Evolutionary conservation across 176 grass and related monocot genomes (phyloP).

Genomic region (Zoysia japonica): DNA sequence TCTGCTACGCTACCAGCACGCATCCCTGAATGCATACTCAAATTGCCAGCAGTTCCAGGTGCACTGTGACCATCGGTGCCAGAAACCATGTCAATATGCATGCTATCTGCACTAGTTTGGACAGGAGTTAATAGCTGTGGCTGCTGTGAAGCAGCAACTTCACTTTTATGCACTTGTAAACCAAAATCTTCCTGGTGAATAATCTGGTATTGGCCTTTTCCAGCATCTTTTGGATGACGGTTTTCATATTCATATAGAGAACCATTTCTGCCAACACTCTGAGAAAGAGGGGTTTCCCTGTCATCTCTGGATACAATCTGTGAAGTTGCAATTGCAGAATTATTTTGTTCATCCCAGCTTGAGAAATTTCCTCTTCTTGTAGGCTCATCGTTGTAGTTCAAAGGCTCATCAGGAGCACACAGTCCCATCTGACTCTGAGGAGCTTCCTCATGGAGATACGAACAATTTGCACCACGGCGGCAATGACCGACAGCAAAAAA

Average conservation of each 20-base stretch:
- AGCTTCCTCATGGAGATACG: slow-evolving; percentile 72
- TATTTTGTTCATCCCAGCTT: slow-evolving; percentile 48
- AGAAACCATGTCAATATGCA: slow-evolving; percentile 36
- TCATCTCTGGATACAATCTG: slow-evolving; percentile 45
- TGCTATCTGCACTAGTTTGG: slow-evolving; percentile 27
- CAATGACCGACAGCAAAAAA: slow-evolving; percentile 88
- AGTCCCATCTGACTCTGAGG: slow-evolving; percentile 45
- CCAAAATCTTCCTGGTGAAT: slow-evolving; percentile 38
- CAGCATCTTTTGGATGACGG: slow-evolving; percentile 39
- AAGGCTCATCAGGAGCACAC: slow-evolving; percentile 44
- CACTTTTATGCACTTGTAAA: slow-evolving; percentile 37
- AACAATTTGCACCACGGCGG: slow-evolving; percentile 66
- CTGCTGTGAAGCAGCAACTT: slow-evolving; percentile 41
- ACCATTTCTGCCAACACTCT: slow-evolving; percentile 42
- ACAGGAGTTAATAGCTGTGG: slow-evolving; percentile 24
- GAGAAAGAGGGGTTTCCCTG: slow-evolving; percentile 39
- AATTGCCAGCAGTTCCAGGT: slow-evolving; percentile 24
- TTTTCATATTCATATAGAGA: slow-evolving; percentile 40
- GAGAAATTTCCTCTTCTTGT: slow-evolving; percentile 42
- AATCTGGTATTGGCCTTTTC: slow-evolving; percentile 45
- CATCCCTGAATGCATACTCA: slow-evolving; percentile 45
- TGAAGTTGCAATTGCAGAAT: slow-evolving; percentile 36
- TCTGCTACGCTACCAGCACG: slow-evolving; percentile 37
- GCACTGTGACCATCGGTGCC: slow-evolving; percentile 25
- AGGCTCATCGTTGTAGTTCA: slow-evolving; percentile 31